Base-by-base conservation (phyloP, 805 yeast species). In the Hanseniaspora taiwanica region DNA sequence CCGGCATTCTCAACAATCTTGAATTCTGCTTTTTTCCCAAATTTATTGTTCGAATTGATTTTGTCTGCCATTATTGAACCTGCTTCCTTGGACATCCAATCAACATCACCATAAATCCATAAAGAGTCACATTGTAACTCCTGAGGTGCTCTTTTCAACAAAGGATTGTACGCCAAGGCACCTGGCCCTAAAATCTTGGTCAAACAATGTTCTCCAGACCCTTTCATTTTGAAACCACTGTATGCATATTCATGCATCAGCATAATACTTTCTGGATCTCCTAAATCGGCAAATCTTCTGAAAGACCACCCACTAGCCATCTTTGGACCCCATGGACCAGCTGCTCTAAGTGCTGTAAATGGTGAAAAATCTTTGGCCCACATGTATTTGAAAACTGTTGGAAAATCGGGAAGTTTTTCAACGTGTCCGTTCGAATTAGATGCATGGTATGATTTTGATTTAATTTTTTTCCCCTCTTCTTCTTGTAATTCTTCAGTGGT, bases 51-150 rank as follows among this genome's bases (percentile, higher is more conserved):
- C 16, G 36, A 32, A 19, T 58, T 52, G 37, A 65, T 56, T 36
- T 56, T 57, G 10, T 60, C 52, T 13, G 63, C 66, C 40, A 64
- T 61, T 29, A 66, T 60, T 31, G 61, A 53, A 2, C 85, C 85
- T 10, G 78, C 81, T 36, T 64, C 66, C 40, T 65, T 71, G 44
- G 72, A 72, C 84, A 78, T 78, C 85, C 85, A 78, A 54, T 78
- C 85, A 29, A 57, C 60, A 44, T 76, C 82, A 8, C 85, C 85
- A 49, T 78, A 78, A 19, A 76, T 45, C 78, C 81, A 75, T 23
- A 75, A 54, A 12, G 51, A 42, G 5, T 52, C 50, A 24, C 48
- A 46, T 35, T 48, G 43, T 46, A 44, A 51, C 38, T 66, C 56
- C 36, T 47, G 59, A 13, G 64, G 75, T 48, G 67, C 56, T 48